phyloP scores from a whole-genome alignment of 306 rosid genomes.

The Spatholobus suberectus region DNA sequence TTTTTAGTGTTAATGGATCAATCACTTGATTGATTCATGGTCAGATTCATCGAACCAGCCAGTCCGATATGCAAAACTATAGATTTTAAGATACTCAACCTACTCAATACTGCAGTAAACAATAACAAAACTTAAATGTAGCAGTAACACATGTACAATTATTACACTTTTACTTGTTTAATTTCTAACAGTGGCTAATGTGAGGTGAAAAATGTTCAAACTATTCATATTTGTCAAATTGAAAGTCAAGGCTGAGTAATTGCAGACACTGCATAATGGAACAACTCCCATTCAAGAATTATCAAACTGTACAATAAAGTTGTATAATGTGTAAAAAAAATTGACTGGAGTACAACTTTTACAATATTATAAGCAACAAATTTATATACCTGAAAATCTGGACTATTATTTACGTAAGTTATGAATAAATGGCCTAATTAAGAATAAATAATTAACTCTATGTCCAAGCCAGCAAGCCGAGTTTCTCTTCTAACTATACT shows the following conservation, averaged over 20 bases:
- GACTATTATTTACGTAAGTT: slow-evolving; percentile 31
- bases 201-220: neutral
- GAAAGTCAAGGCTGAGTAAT: neutral
- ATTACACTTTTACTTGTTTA: no score
- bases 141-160: no score
- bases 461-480: slow-evolving; percentile 4
- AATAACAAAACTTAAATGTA: no score
- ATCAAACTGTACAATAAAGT: neutral
- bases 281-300: neutral
- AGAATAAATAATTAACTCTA: neutral
- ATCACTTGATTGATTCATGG: no score
- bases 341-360: slow-evolving; percentile 41
- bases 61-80: no score
- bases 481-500: slow-evolving; percentile 13
- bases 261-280: neutral
- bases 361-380: slow-evolving; percentile 18
- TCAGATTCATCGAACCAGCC: no score
- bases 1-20: no score
- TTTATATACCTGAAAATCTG: slow-evolving; percentile 35
- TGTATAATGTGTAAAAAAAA: neutral
- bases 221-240: neutral
- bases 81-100: no score
- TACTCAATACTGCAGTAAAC: no score
- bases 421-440: slow-evolving; percentile 36
- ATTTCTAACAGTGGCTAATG: neutral